Evolutionary conservation across 805 yeast species (phyloP).

Genomic region (Ascoidea tarda): DNA sequence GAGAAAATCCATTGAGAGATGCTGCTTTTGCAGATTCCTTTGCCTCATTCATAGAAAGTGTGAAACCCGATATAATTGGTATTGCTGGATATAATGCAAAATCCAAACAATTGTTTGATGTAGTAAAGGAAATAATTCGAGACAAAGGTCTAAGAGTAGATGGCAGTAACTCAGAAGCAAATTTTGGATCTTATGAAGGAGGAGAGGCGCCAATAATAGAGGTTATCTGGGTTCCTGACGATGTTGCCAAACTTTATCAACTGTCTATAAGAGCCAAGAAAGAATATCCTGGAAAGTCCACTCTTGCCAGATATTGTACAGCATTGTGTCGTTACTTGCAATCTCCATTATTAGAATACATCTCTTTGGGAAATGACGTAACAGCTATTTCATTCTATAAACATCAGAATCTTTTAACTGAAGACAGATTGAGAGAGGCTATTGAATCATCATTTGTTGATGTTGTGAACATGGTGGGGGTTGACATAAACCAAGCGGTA

Average conservation of each 20-base stretch:
- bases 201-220: slow-evolving; percentile 41
- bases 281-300: slow-evolving; percentile 78
- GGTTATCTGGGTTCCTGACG: slow-evolving; percentile 80
- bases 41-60: slow-evolving; percentile 39
- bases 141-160: slow-evolving; percentile 38
- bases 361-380: slow-evolving; percentile 65
- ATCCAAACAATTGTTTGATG: slow-evolving; percentile 45
- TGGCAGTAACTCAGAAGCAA: slow-evolving; percentile 24
- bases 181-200: neutral
- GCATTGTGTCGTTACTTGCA: slow-evolving; percentile 88
- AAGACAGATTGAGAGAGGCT: slow-evolving; percentile 48
- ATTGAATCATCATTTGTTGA: slow-evolving; percentile 79
- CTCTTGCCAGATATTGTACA: slow-evolving; percentile 69
- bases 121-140: slow-evolving; percentile 40
- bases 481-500: slow-evolving; percentile 84
- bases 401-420: slow-evolving; percentile 57
- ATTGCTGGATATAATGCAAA: slow-evolving; percentile 77
- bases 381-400: slow-evolving; percentile 54
- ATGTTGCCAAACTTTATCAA: slow-evolving; percentile 81
- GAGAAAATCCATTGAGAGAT: slow-evolving; percentile 46
- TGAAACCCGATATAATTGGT: slow-evolving; percentile 82
- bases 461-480: slow-evolving; percentile 81
- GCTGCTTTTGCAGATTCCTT: slow-evolving; percentile 55
- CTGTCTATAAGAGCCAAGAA: slow-evolving; percentile 57
- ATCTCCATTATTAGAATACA: slow-evolving; percentile 84